Conservation (phyloP, 2,329 filamentous ascomycete species). For the Ramularia collo-cygni region DNA sequence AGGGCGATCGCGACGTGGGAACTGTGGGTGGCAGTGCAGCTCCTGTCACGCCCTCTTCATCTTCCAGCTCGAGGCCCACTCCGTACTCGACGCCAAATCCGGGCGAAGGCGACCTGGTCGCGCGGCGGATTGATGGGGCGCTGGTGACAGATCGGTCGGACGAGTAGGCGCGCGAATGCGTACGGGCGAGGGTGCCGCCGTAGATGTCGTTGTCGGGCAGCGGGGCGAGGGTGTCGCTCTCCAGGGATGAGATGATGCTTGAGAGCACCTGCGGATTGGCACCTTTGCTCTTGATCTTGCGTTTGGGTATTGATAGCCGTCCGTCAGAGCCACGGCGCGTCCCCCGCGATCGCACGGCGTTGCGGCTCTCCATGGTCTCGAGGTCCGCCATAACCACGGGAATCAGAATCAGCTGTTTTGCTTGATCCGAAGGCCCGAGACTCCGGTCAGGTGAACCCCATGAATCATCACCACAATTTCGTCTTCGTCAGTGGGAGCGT, state of each 20-base stretch:
- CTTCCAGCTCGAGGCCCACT: conserved; percentile 31
- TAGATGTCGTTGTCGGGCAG: conserved; percentile 18
- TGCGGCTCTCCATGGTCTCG: neutral
- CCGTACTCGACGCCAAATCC: conserved; percentile 68
- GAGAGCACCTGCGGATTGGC: conserved; percentile 64
- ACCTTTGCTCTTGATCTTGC: conserved; percentile 34
- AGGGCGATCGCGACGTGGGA: conserved; percentile 73
- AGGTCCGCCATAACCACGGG: too few relatives aligned
- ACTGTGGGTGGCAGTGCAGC: conserved; percentile 24
- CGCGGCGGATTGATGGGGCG: conserved; percentile 16
- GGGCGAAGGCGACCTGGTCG: conserved; percentile 11
- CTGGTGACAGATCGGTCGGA: conserved; percentile 19
- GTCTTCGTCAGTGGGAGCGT: too few relatives aligned
- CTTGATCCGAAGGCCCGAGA: too few relatives aligned
- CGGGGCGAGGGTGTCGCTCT: conserved; percentile 31
- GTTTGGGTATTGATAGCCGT: conserved; percentile 10
- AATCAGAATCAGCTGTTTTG: too few relatives aligned
- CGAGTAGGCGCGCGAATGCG: conserved; percentile 16
- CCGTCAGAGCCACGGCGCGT: neutral
- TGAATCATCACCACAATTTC: too few relatives aligned
- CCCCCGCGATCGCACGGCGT: neutral
- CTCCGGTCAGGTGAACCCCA: too few relatives aligned
- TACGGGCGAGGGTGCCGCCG: conserved; percentile 16
- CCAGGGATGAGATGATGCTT: conserved; percentile 54
- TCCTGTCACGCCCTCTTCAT: conserved; percentile 19